Evolutionary conservation across 2,329 filamentous ascomycete genomes (phyloP), one percentile per base, ranked within the genome.

Genomic region (Clonostachys rhizophaga): DNA sequence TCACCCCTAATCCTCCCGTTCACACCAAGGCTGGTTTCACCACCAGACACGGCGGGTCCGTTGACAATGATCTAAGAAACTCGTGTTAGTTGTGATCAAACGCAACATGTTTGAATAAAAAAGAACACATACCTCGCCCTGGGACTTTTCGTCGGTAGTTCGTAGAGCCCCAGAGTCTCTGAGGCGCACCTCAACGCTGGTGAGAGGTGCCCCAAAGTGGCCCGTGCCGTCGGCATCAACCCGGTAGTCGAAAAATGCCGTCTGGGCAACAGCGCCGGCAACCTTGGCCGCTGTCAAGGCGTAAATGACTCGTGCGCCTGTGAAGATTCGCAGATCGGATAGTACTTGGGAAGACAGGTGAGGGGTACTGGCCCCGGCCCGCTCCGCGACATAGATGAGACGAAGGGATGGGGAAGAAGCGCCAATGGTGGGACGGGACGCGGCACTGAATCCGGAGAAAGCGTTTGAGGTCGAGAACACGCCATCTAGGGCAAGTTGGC

Each of bases 251-350:
- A 89, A 95, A 37, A 91, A 77, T 51, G 89, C 84, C 8, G 89
- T 95, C 69, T 97, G 92, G 2, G 86, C 75, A n/a, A 95, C 81
- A 1, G 91, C 86, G 36, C 94, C 94, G 3, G 91, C 92, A n/a
- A 97, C 88, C 50, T 82, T 81, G 20, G 89, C 74, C 1, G 87
- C 84, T 16, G 90, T 87, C 47, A 99, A 75, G 4, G 91, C 91
- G 64, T 97, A 96, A 44, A 95, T 76, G 48, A 96, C 75, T 45
- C 90, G 82, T 2, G 90, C 86, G 30, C 86, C 81, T 3, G 87
- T 89, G 64, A 91, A 89, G 45, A 95, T 78, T 42, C 91, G 83
- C 48, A 97, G 69, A 59, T 96, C 89, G 0, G 87, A 89, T 39
- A 97, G 74, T 44, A 84, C 80, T 18, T 78, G 67, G 4, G 86